Evolutionary conservation across 1,139 yeast genomes (phyloP).

Genomic region (Kodamaea suecica): DNA sequence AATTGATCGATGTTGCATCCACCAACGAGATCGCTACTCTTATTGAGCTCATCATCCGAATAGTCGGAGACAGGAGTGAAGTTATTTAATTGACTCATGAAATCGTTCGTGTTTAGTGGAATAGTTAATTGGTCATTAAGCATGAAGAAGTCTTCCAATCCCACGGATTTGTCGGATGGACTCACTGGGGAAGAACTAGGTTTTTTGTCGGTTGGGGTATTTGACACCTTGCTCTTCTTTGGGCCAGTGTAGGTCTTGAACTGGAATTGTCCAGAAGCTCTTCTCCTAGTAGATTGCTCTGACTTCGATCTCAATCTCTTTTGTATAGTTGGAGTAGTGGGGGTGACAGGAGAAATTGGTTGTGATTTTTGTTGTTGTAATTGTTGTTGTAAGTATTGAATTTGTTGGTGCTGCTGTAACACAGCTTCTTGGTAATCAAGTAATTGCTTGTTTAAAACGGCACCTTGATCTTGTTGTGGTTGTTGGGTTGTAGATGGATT

Average conservation of each 20-base stretch:
- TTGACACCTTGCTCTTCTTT: constrained; percentile 24
- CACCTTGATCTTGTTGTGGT: not conserved
- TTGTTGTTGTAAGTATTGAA: constrained; percentile 26
- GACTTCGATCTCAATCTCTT: constrained; percentile 27
- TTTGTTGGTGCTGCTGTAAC: constrained; percentile 25
- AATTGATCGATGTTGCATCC: constrained; percentile 25
- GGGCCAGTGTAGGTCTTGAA: constrained; percentile 42
- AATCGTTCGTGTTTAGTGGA: constrained; percentile 9
- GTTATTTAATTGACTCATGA: constrained; percentile 5
- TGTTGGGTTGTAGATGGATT: too few relatives aligned
- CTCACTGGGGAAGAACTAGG: constrained; percentile 8
- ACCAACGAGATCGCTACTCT: constrained; percentile 14
- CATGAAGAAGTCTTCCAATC: constrained; percentile 33
- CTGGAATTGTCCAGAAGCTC: constrained; percentile 30
- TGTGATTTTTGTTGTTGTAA: constrained; percentile 12
- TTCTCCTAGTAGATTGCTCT: constrained; percentile 22
- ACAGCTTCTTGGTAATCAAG: constrained; percentile 24
- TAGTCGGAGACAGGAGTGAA: constrained; percentile 26
- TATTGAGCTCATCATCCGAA: too few relatives aligned
- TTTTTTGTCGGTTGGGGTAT: not conserved
- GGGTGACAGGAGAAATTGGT: constrained; percentile 5
- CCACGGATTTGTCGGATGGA: constrained; percentile 14
- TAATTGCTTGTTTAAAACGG: constrained; percentile 14
- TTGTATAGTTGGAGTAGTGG: constrained; percentile 9
- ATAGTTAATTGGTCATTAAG: constrained; percentile 28